Base-by-base conservation (phyloP, 208 protist genomes). In the Trypanosoma congolense region DNA sequence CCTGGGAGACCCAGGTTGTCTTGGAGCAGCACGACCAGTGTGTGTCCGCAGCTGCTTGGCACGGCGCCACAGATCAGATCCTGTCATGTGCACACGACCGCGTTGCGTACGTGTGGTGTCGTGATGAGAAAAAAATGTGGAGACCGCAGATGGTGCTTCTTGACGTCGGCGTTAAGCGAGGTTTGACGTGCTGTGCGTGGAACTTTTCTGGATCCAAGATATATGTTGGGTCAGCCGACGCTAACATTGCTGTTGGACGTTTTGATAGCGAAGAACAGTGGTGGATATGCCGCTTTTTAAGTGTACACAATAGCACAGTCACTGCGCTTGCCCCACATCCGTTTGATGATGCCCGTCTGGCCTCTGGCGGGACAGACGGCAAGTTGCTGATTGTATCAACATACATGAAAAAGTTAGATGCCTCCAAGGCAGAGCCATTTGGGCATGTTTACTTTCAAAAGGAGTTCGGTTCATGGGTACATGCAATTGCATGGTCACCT, bases 191-290 rank as follows among this genome's bases (percentile, higher is more conserved):
- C 12, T 68, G 56, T 40, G 65, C 73, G 31, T 84, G 80, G 76
- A 80, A 68, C 60, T 49, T 44, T 14, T 51, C 44, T 16, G 75
- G 80, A 42, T 55, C 48, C 0, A 87, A 83, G 51, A 59, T 87
- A 29, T 79, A 77, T 53, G 42, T 87, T 41, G 76, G 73, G 25
- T 75, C 70, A 30, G 68, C 76, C 8, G 65, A 61, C 12, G 66
- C 67, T 12, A 80, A 56, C 35, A 68, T 87, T 42, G 79, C 75
- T 10, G 79, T 87, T 5, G 79, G 79, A 26, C 57, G 65, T n/a
- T 87, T 77, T 73, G 75, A 76, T 25, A 4, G 35, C 2, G 42
- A 45, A 10, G 59, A 82, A 29, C 42, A 66, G 42, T 87, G 79
- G 79, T 87, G 79, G 79, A 65, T 80, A 12, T 87, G 79, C 55